Conservation (phyloP, 2,329 filamentous ascomycete genomes). For the Cephalotrichum gorgonifer region DNA sequence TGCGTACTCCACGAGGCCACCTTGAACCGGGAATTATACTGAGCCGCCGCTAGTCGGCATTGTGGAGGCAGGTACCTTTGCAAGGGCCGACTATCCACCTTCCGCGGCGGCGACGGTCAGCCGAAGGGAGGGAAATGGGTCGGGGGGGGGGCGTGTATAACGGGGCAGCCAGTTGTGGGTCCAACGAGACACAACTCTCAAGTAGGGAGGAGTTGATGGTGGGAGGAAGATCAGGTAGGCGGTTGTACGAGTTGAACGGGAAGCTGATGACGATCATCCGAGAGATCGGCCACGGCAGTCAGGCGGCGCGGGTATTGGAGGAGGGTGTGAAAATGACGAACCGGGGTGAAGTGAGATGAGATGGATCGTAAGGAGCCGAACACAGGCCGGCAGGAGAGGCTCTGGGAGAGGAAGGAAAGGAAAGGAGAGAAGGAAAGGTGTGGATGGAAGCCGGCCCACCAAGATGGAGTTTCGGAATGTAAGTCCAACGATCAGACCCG, state of each 20-base stretch:
- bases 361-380: background rate
- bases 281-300: constrained; percentile 1
- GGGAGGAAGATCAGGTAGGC: background rate
- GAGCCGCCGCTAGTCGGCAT: constrained; percentile 2
- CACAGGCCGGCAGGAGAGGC: background rate
- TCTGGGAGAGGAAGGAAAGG: background rate
- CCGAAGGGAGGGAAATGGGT: background rate
- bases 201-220: background rate
- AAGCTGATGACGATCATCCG: constrained; percentile 3
- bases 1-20: constrained; percentile 1
- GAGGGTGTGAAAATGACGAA: background rate
- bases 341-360: background rate
- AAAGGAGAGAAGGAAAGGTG: background rate
- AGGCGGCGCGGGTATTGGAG: background rate
- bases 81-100: background rate
- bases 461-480: background rate
- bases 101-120: background rate
- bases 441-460: background rate
- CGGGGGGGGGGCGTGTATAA: background rate
- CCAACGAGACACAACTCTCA: background rate
- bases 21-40: constrained; percentile 5
- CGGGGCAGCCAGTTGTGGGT: background rate
- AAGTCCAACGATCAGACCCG: background rate
- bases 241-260: background rate
- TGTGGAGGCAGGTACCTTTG: constrained; percentile 3